phyloP scores from a whole-genome alignment of 176 grass and related monocot species.

The Stipa capillata region DNA sequence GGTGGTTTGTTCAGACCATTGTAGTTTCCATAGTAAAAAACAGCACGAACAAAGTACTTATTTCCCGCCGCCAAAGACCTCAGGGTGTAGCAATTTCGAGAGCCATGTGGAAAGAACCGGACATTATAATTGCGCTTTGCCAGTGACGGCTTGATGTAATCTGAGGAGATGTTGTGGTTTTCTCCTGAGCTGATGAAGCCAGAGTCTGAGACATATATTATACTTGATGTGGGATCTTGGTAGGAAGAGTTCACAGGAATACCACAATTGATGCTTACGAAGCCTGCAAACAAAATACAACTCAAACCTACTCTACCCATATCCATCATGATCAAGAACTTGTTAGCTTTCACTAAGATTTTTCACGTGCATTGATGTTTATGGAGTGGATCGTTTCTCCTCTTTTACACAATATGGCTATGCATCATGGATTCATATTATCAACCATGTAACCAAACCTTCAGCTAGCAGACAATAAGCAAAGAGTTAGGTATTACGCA shows the following conservation, averaged over 20 bases:
- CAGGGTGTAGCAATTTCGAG: constrained; percentile 47
- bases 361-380: neutral
- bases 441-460: neutral
- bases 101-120: constrained; percentile 23
- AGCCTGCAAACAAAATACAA: constrained; percentile 31
- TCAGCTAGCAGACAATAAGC: neutral
- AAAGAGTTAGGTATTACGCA: neutral
- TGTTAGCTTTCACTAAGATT: neutral
- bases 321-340: neutral
- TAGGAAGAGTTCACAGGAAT: constrained; percentile 11
- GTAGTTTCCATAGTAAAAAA: constrained; percentile 46
- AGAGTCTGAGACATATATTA: constrained; percentile 47
- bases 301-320: neutral
- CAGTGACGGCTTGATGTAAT: neutral
- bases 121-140: neutral
- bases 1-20: constrained; percentile 30
- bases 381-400: neutral
- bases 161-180: constrained; percentile 26
- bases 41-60: constrained; percentile 35
- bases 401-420: neutral
- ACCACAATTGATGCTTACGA: constrained; percentile 67
- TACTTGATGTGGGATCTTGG: neutral
- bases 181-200: constrained; percentile 38
- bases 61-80: constrained; percentile 14
- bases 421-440: neutral